These are phyloP conservation scores for Solanum arcanum DNA, from an alignment of 257 asterid species.

Conservation along the genomic window DNA sequence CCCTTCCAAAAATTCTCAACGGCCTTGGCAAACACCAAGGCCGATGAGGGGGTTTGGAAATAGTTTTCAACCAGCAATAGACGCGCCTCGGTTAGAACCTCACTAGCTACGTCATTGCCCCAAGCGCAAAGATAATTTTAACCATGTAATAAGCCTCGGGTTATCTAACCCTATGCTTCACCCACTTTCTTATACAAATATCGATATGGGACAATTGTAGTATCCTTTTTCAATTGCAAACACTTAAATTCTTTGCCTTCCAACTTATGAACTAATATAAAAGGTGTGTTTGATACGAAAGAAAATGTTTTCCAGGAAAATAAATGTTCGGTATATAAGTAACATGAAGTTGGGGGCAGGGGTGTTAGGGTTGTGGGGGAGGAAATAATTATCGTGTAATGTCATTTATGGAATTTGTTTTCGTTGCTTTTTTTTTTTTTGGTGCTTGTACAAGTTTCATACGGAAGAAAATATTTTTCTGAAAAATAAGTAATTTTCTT, in stretches of 20 bases:
- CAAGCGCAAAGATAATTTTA: not conserved
- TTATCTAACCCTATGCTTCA: not conserved
- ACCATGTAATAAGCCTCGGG: not conserved
- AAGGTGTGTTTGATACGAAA: not conserved
- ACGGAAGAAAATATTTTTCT: too few species aligned
- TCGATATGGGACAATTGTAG: not conserved
- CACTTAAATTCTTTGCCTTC: not conserved
- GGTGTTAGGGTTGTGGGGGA: not conserved
- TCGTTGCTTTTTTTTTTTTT: not conserved
- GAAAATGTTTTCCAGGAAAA: too few species aligned
- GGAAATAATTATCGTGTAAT: not conserved
- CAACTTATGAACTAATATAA: not conserved
- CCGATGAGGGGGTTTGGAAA: not conserved
- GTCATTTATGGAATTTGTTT: not conserved
- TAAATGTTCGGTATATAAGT: not conserved
- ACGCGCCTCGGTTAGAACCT: not conserved
- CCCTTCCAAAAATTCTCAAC: not conserved
- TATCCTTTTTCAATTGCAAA: not conserved
- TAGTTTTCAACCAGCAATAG: not conserved
- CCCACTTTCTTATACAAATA: not conserved
- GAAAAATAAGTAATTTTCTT: too few species aligned
- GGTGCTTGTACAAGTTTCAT: not conserved
- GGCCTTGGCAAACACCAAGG: not conserved
- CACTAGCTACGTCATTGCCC: not conserved
- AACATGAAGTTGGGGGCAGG: not conserved